Evolutionary conservation across 768 basidiomycete genomes (phyloP), one percentile per base, ranked within the genome.

Genomic region (Pholiota molesta): DNA sequence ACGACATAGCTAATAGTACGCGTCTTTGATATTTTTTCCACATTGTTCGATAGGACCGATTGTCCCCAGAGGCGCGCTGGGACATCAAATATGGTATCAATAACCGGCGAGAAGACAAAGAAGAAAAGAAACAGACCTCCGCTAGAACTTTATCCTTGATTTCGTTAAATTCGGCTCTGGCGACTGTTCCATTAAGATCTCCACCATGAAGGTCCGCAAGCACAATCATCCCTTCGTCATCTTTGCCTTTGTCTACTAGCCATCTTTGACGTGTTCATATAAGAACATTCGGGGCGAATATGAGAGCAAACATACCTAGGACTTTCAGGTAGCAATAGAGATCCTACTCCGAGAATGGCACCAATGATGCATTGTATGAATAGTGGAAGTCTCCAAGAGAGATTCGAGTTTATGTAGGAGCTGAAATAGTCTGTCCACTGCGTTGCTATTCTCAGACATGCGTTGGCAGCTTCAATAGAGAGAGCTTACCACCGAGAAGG

Each of bases 391-490:
- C 96, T 84, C 96, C 96, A 98, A n/a, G 93, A 87, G 55, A 87
- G 74, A 74, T 97, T 87, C 6, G 90, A 91, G 29, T 91, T 84
- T 52, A 97, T 83, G 77, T 84, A 98, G 1, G 94, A 95, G 71
- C 90, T 92, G 67, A 95, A 92, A 74, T 97, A 97, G 73, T 95
- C 95, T 52, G 90, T 87, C 95, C 95, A 97, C 92, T 93, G 62
- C 19, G 42, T 33, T 56, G 31, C 42, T 5, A 49, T 28, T 68
- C 7, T 55, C 58, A 39, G 62, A 16, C 7, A 17, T 10, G 58
- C 23, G 45, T 26, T n/a, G 10, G 21, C 28, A 29, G 13, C n/a
- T 23, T 49, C 21, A 23, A 17, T 37, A 16, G 47, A 52, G 16
- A 9, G 31, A 37, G 79, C 92, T 64, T 78, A 94, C 94, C 65